These are phyloP conservation scores for Trichomonascaceae sp. DNA, from an alignment of 1,139 yeast genomes.

Conservation along the genomic window DNA sequence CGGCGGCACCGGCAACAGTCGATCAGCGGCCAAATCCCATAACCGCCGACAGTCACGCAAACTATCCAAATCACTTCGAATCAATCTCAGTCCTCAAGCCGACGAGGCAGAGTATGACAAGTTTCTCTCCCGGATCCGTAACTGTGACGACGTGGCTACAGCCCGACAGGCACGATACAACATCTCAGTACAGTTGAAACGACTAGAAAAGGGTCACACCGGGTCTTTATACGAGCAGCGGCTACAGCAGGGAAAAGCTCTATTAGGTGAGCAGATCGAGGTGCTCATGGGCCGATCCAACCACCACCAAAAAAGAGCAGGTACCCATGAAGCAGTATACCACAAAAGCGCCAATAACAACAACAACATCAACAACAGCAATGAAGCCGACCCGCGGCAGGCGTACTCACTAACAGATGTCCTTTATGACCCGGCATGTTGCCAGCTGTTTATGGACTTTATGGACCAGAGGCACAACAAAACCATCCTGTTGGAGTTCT, in stretches of 20 bases:
- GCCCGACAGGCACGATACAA: conserved; percentile 34
- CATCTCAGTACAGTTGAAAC: conserved; percentile 29
- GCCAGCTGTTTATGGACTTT: conserved; percentile 42
- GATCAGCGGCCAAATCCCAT: background rate
- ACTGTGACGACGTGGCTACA: conserved; percentile 26
- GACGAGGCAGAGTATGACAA: conserved; percentile 30
- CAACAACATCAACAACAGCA: background rate
- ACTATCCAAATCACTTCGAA: too few relatives aligned
- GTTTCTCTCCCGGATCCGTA: conserved; percentile 28
- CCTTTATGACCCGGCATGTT: conserved; percentile 34
- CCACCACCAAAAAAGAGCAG: background rate
- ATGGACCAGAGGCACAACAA: conserved; percentile 36
- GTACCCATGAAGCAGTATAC: background rate
- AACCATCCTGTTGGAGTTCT: conserved; percentile 39
- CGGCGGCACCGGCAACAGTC: background rate
- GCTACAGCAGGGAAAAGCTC: conserved; percentile 17
- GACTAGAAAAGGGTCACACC: conserved; percentile 12
- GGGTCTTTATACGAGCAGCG: conserved; percentile 16
- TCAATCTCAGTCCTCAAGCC: conserved; percentile 20
- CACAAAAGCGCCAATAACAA: conserved; percentile 3
- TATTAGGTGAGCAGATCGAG: conserved; percentile 17
- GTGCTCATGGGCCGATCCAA: conserved; percentile 16
- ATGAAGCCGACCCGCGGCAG: conserved; percentile 17
- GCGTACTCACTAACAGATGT: conserved; percentile 30
- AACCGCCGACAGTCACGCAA: conserved; percentile 3